phyloP scores from a whole-genome alignment of 2,329 filamentous ascomycete genomes.

The Xylariaceae sp. region DNA sequence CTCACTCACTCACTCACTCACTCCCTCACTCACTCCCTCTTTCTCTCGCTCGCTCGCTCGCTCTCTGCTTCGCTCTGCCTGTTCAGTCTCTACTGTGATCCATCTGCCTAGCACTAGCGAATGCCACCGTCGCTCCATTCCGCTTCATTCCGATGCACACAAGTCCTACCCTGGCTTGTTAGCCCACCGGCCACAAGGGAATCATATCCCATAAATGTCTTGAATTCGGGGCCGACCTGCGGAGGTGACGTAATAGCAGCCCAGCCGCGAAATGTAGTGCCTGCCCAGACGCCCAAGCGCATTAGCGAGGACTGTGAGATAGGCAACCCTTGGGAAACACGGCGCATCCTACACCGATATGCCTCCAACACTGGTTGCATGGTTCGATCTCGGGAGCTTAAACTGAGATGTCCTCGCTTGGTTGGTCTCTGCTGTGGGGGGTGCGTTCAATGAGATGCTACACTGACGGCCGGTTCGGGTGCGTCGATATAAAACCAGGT shows the following conservation, averaged over 20 bases:
- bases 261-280: conserved; percentile 5
- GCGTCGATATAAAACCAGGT: conserved; percentile 12
- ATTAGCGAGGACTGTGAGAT: conserved; percentile 10
- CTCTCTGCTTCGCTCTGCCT: not conserved
- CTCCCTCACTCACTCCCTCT: too few relatives aligned
- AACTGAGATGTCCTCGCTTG: conserved; percentile 4
- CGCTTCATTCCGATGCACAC: conserved; percentile 18
- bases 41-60: too few relatives aligned
- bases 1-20: not conserved
- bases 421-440: not conserved
- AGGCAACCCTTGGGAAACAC: not conserved
- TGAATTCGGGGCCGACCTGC: conserved; percentile 12
- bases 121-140: conserved; percentile 16
- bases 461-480: conserved; percentile 16
- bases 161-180: conserved; percentile 9
- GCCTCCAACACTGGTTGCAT: not conserved
- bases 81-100: conserved; percentile 4
- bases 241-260: conserved; percentile 23
- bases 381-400: conserved; percentile 20
- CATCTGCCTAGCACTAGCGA: not conserved
- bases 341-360: conserved; percentile 9
- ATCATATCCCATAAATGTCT: conserved; percentile 11
- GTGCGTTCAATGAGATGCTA: not conserved
- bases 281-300: conserved; percentile 9
- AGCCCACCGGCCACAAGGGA: conserved; percentile 6